Percentiles rank a stretch among this genome's conserved stretches.
phyloP scores from a whole-genome alignment of 176 grass and related monocot species.

The Calamus simplicifolius region DNA sequence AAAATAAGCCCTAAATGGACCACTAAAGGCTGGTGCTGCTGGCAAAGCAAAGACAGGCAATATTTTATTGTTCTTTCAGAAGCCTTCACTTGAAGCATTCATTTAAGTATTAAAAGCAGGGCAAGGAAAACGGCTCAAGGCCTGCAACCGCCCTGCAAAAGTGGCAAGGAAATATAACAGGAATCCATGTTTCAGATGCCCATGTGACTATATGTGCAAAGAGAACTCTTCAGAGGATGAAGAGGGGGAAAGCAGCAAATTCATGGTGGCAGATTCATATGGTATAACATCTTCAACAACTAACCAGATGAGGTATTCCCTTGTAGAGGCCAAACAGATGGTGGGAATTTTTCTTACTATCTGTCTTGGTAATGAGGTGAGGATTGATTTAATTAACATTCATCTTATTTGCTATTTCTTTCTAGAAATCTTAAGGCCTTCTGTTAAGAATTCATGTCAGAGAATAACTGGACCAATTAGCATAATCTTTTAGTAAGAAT shows the following conservation, averaged over 20 bases:
- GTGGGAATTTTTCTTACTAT: slow-evolving; percentile 78
- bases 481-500: too few species aligned
- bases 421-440: too few species aligned
- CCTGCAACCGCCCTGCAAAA: slow-evolving; percentile 53
- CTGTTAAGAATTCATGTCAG: too few species aligned
- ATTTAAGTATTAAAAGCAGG: slow-evolving; percentile 43
- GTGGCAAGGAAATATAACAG: slow-evolving; percentile 11
- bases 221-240: slow-evolving; percentile 63
- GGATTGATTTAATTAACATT: slow-evolving; percentile 11
- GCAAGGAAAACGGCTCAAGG: slow-evolving; percentile 43
- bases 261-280: slow-evolving; percentile 24
- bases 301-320: slow-evolving; percentile 34
- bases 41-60: slow-evolving; percentile 39
- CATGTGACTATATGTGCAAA: slow-evolving; percentile 40
- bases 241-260: slow-evolving; percentile 24
- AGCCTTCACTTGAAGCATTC: slow-evolving; percentile 35
- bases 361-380: slow-evolving; percentile 91
- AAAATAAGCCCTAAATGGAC: slow-evolving; percentile 40
- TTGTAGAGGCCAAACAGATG: slow-evolving; percentile 83
- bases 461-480: too few species aligned
- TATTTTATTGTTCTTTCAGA: slow-evolving; percentile 41
- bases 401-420: too few species aligned
- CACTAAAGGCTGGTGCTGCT: slow-evolving; percentile 28
- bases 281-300: slow-evolving; percentile 14
- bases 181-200: slow-evolving; percentile 47